Base-by-base conservation (phyloP, 345 rosid species). In the Linum trigynum region DNA sequence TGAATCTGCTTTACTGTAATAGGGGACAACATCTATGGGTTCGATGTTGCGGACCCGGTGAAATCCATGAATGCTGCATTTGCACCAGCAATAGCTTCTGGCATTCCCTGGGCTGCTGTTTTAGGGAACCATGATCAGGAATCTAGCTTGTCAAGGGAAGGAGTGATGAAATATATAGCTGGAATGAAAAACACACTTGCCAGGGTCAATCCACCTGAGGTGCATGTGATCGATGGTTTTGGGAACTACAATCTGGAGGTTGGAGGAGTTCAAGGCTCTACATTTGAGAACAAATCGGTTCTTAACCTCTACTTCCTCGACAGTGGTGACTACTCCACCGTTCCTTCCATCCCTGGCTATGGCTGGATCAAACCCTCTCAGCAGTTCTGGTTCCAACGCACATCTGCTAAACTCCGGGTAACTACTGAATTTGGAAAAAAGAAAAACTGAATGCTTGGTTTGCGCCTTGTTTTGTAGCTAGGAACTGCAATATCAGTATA, bases 121-220 rank as follows among this genome's bases (percentile, higher is more conserved):
- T 72, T 90, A 59, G 99, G 99, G 38, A 94, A 90, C 71, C 97
- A 94, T 64, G 97, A 94, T 67, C 95, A 90, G 71, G 85, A 92
- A 82, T 81, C 89, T 9, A 81, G 83, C 48, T 75, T 92, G 62
- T 85, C 90, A 0, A 82, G 98, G 80, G 85, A 84, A 76, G 85
- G 85, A 39, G 79, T 92, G 38, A 92, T 90, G 97, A 90, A 82
- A 62, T 84, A 94, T 72, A 75, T 94, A 10, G 87, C 74, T 63
- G 82, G 76, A 45, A 71, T 94, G 59, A 73, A 83, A 16, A 78
- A 88, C 78, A 73, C 97, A 11, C 61, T 86, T 76, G 84, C 99
- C 69, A 79, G 64, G 74, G 67, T 94, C 57, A 88, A 94, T 78
- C 96, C 96, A 70, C 56, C 65, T 0, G 89, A 71, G 32, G 63